Evolutionary conservation across 2,329 filamentous ascomycete genomes (phyloP).

Genomic region (Pseudogymnoascus pannorum): DNA sequence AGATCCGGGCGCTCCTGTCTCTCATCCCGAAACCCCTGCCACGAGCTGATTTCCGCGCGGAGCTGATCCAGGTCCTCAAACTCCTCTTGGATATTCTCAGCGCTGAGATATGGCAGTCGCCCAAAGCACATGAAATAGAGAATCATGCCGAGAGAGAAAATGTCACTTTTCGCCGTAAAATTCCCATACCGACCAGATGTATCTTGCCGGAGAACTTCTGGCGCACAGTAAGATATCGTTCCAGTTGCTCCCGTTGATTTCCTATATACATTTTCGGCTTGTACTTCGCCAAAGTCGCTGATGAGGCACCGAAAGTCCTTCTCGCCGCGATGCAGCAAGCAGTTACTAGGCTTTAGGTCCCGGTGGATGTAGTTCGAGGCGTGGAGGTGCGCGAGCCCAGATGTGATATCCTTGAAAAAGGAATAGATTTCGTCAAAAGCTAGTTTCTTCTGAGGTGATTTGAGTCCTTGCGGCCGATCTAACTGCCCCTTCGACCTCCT

Average conservation of each 20-base stretch:
- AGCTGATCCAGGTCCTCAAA: conserved; percentile 83
- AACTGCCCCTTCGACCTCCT: conserved; percentile 71
- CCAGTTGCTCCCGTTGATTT: conserved; percentile 89
- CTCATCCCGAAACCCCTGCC: conserved; percentile 80
- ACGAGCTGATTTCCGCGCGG: conserved; percentile 75
- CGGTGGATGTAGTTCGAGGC: conserved; percentile 89
- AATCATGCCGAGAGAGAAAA: conserved; percentile 98
- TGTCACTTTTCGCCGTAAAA: conserved; percentile 93
- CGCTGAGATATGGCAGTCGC: conserved; percentile 73
- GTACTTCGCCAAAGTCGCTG: conserved; percentile 96
- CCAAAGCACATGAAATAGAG: conserved; percentile 97
- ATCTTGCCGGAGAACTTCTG: conserved; percentile 74
- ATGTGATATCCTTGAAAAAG: conserved; percentile 91
- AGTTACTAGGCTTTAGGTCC: conserved; percentile 94
- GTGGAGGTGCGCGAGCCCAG: conserved; percentile 84
- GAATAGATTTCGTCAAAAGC: conserved; percentile 92
- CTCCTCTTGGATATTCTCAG: conserved; percentile 82
- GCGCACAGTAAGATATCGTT: conserved; percentile 95
- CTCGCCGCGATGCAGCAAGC: conserved; percentile 71
- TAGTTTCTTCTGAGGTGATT: conserved; percentile 31
- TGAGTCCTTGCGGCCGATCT: conserved; percentile 44
- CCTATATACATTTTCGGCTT: conserved; percentile 71
- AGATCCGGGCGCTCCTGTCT: conserved; percentile 70
- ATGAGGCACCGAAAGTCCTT: conserved; percentile 73
- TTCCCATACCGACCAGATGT: conserved; percentile 63